Base-by-base conservation (phyloP, 1,139 yeast species). In the Yamadazyma taylorii region DNA sequence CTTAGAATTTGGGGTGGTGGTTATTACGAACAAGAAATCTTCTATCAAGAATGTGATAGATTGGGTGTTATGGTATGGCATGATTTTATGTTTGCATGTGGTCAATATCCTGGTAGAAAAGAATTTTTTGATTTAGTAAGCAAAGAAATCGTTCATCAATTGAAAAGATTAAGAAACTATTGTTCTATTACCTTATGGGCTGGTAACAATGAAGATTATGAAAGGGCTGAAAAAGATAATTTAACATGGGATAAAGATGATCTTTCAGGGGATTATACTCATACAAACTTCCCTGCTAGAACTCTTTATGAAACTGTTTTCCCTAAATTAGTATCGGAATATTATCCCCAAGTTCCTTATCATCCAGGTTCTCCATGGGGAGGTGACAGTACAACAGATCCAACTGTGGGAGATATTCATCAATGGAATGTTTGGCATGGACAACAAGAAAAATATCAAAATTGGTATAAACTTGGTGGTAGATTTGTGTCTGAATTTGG, bases 341-440 rank as follows among this genome's bases (percentile, higher is more conserved):
- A 45, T 8, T 35, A 46, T n/a, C 55, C 59, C 6, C 48, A 48
- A 11, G 55, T 61, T 5, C 59, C 62, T 3, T 70, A 70, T 43
- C 66, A 61, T 36, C 56, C 54, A 9, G 69, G 74, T 5, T 65
- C 71, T 8, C 76, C 76, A 0, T 69, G 60, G 49, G 63, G 69
- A 4, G 68, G 69, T 2, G 38, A 42, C 5, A 44, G 43, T 4
- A 52, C 71, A n/a, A 46, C 53, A 6, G 69, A 65, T 41, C 47
- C 53, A 5, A 60, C 62, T 0, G 47, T 58, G 15, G 76, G 76
- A 1, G 76, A 70, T 45, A 48, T 65, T 8, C 76, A 70, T 45
- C 73, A 67, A 43, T 70, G 76, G 76, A 63, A 69, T 38, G 70
- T 70, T 2, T 69, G 75, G 75, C 75, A 70, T 41, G 73, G 73